Conservation (phyloP, 768 basidiomycete species). For the Hemileccinum rubropunctum region DNA sequence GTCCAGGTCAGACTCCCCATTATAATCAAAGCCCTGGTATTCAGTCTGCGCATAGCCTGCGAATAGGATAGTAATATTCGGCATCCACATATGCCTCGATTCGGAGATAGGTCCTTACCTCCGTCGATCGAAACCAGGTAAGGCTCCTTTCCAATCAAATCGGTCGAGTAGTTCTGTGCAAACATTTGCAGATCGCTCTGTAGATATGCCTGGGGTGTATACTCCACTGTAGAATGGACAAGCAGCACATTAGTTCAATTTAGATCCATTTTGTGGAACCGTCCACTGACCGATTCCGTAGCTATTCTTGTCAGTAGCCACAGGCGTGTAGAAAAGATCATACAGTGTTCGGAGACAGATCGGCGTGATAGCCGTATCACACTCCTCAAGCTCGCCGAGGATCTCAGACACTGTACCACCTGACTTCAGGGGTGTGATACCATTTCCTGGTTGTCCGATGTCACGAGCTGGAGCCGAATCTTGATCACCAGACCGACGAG, state of each 20-base stretch:
- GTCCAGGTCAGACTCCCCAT: conserved; percentile 32
- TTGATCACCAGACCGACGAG: background rate
- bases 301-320: conserved; percentile 26
- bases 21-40: conserved; percentile 13
- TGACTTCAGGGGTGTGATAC: conserved; percentile 12
- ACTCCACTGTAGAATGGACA: conserved; percentile 26
- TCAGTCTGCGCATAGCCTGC: conserved; percentile 27
- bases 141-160: conserved; percentile 24
- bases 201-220: conserved; percentile 33
- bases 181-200: conserved; percentile 32
- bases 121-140: conserved; percentile 35
- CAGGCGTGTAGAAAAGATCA: conserved; percentile 21
- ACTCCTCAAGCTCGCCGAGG: conserved; percentile 13
- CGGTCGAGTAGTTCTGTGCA: conserved; percentile 17
- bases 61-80: background rate
- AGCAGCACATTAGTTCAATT: background rate
- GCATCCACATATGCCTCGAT: background rate
- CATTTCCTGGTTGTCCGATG: conserved; percentile 15
- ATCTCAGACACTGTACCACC: conserved; percentile 3
- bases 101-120: conserved; percentile 16
- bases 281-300: conserved; percentile 31
- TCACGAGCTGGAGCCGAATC: background rate
- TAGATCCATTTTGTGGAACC: background rate
- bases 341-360: conserved; percentile 30
- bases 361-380: conserved; percentile 29